Percentiles rank a stretch among this genome's conserved stretches.
These are phyloP conservation scores for Arabis alpina DNA, from an alignment of 345 rosid species.

Conservation along the genomic window DNA sequence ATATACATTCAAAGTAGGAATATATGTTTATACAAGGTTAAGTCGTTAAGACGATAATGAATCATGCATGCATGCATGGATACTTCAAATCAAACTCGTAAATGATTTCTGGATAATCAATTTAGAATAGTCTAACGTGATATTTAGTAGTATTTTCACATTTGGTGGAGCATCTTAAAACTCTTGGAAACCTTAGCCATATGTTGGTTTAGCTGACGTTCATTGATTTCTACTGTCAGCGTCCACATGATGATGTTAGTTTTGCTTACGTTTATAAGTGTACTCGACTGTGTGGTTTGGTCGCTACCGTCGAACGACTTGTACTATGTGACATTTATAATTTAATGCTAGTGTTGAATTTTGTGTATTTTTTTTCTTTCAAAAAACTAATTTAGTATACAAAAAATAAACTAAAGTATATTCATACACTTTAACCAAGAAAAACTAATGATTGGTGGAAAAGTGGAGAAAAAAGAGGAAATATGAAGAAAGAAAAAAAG, in stretches of 20 bases:
- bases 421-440: too few species aligned
- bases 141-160: constrained; percentile 11
- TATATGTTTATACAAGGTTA: neutral
- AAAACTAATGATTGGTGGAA: too few species aligned
- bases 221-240: constrained; percentile 29
- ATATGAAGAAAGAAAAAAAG: too few species aligned
- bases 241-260: constrained; percentile 16
- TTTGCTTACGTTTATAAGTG: constrained; percentile 12
- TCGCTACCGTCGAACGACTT: constrained; percentile 16
- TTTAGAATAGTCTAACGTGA: neutral
- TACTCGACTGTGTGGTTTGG: constrained; percentile 6
- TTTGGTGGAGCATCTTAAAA: constrained; percentile 16
- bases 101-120: neutral
- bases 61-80: constrained; percentile 9
- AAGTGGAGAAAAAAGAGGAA: too few species aligned
- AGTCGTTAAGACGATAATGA: neutral
- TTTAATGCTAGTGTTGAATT: neutral
- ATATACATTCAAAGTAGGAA: neutral
- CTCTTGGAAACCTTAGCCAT: neutral
- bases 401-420: too few species aligned
- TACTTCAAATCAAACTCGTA: neutral
- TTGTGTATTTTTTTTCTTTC: neutral
- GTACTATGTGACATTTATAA: constrained; percentile 5
- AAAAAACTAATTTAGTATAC: neutral
- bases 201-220: constrained; percentile 13